Base-by-base conservation (phyloP, 257 asterid genomes). In the Scutellaria galericulata region DNA sequence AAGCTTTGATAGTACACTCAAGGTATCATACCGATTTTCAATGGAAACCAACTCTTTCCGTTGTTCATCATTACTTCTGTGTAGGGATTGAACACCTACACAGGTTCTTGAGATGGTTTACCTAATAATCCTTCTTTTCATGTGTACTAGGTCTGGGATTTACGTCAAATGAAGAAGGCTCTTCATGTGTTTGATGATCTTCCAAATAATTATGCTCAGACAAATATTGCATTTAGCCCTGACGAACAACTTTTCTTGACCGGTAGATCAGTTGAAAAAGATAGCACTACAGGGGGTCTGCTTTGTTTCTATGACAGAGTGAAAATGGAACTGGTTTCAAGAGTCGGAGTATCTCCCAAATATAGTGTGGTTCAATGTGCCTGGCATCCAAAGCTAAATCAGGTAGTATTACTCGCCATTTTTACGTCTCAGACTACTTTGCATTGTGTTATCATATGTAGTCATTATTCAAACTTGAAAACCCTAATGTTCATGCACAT, bases 311-410 rank as follows among this genome's bases (percentile, higher is more conserved):
- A 71, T 72, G 98, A 94, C 80, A 86, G 99, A 60, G 77, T 62
- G 44, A 94, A 94, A 70, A 80, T 94, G 80, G 98, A 91, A 83
- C 75, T 91, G 60, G 91, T 88, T 14, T 85, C 96, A 12, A 86
- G 83, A 80, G 93, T 94, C 57, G 99, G 98, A 82, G 83, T 94
- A 82, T 87, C 98, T 56, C 88, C 97, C 44, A 86, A 83, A 46
- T 83, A 73, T 68, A 94, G 99, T 76, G 99, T 90, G 7, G 99
- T 94, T 69, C 97, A 87, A 66, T 94, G 99, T 82, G 88, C 86
- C 55, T 94, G 98, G 99, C 96, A 94, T 85, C 95, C 98, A 54
- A 91, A 87, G 81, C 75, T 91, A 81, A 89, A 94, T 81, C 98
- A 94, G 97, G 97, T 91, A 82, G 69, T 10, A 61, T 74, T 24